phyloP scores from a whole-genome alignment of 345 rosid species.

The Draba incana region DNA sequence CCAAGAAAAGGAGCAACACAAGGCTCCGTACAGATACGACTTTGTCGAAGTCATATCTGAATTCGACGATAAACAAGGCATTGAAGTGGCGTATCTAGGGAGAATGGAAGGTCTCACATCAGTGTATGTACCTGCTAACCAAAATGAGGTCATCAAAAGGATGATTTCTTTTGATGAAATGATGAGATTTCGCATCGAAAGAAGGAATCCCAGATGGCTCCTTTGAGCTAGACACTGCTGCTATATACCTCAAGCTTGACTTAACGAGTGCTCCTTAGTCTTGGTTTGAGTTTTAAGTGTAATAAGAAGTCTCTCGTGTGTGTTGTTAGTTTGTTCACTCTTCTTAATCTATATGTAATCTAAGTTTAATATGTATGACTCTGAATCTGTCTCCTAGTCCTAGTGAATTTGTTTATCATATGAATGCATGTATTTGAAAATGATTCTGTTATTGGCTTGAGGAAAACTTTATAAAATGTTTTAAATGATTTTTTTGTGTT shows the following conservation, averaged over 20 bases:
- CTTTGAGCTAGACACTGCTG: conserved; percentile 76
- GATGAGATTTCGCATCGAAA: conserved; percentile 65
- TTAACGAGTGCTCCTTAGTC: neutral
- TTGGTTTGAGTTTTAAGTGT: neutral
- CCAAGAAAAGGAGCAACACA: conserved; percentile 66
- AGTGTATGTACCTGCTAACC: conserved; percentile 46
- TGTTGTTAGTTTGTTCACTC: no score
- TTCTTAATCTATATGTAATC: no score
- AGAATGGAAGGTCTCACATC: conserved; percentile 72
- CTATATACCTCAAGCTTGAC: conserved; percentile 48
- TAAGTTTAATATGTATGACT: no score
- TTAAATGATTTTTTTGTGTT: no score
- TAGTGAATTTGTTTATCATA: no score
- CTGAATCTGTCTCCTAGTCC: no score
- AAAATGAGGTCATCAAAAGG: conserved; percentile 29
- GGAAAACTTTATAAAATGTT: no score
- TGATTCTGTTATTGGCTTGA: no score
- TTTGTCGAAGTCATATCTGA: conserved; percentile 65
- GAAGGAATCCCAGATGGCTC: conserved; percentile 67
- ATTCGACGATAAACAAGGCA: conserved; percentile 44
- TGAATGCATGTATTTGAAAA: no score
- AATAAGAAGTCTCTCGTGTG: neutral
- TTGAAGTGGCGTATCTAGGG: conserved; percentile 60
- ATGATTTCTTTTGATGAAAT: conserved; percentile 46
- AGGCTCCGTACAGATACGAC: conserved; percentile 55